Conservation (phyloP, 2,329 filamentous ascomycete genomes). For the Sporothrix curviconia region DNA sequence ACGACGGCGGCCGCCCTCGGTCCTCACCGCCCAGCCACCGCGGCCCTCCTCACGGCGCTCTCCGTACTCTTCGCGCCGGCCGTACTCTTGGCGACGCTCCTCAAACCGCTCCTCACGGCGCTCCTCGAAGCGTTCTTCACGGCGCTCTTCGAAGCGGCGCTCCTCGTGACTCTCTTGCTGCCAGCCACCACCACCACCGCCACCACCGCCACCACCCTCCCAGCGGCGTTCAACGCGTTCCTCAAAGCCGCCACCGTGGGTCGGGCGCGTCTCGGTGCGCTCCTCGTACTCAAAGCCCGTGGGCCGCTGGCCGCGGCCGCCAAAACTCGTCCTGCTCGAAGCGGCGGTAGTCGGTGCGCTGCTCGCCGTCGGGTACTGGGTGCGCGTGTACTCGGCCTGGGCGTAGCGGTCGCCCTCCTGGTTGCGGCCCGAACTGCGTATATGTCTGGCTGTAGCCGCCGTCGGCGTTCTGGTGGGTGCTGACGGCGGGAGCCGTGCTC, state of each 20-base stretch:
- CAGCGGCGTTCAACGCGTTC: slow-evolving; percentile 50
- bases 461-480: slow-evolving; percentile 46
- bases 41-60: too few relatives aligned
- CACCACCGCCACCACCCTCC: slow-evolving; percentile 24
- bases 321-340: slow-evolving; percentile 45
- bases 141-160: background rate
- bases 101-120: slow-evolving; percentile 23
- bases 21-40: slow-evolving; percentile 19
- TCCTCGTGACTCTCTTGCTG: slow-evolving; percentile 22
- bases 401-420: slow-evolving; percentile 46
- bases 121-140: slow-evolving; percentile 14
- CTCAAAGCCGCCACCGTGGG: slow-evolving; percentile 48
- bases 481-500: slow-evolving; percentile 44
- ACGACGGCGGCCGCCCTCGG: background rate
- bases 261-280: slow-evolving; percentile 46
- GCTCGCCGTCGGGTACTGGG: slow-evolving; percentile 50
- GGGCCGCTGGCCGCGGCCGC: slow-evolving; percentile 29
- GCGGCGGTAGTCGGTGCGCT: slow-evolving; percentile 53
- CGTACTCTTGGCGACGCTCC: slow-evolving; percentile 14
- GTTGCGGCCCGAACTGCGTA: slow-evolving; percentile 54
- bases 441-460: slow-evolving; percentile 56
- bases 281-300: slow-evolving; percentile 52
- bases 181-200: slow-evolving; percentile 14
- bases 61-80: slow-evolving; percentile 1
- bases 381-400: slow-evolving; percentile 54